phyloP scores from a whole-genome alignment of 164 flowering plant genomes.

The Nymphaea thermarum region DNA sequence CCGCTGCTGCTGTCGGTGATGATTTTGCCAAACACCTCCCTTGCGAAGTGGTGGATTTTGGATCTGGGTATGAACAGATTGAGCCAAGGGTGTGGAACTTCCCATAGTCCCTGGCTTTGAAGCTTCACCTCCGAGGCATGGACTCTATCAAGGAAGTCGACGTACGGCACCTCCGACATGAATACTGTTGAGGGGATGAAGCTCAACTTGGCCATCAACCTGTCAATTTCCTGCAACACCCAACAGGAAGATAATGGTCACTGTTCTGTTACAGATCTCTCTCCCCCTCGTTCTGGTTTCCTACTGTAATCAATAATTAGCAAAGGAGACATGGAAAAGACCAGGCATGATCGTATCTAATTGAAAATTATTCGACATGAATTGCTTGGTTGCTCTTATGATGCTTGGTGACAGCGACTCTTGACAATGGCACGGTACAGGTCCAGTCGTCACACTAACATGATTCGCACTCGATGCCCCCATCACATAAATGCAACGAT shows the following conservation, averaged over 20 bases:
- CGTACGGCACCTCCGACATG: conserved; percentile 58
- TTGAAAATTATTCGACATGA: too few species aligned
- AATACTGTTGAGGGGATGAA: conserved; percentile 63
- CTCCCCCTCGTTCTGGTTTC: not conserved
- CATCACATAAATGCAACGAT: too few species aligned
- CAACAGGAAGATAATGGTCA: not conserved
- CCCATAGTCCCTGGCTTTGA: conserved; percentile 66
- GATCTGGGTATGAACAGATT: conserved; percentile 77
- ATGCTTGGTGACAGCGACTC: too few species aligned
- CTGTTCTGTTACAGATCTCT: not conserved
- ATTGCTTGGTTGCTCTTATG: too few species aligned
- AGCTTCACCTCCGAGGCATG: conserved; percentile 67
- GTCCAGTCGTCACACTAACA: too few species aligned
- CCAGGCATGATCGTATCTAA: too few species aligned
- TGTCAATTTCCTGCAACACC: conserved; percentile 44
- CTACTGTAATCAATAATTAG: too few species aligned
- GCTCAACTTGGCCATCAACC: conserved; percentile 41
- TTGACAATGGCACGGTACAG: too few species aligned
- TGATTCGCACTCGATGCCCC: too few species aligned
- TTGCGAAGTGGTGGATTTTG: conserved; percentile 46
- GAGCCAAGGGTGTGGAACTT: conserved; percentile 94
- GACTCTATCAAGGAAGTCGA: conserved; percentile 78
- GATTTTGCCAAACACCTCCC: conserved; percentile 69
- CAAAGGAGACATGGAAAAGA: too few species aligned
- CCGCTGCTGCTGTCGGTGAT: conserved; percentile 59